phyloP scores from a whole-genome alignment of 1,139 yeast species.

The Geotrichum citri-aurantii region DNA sequence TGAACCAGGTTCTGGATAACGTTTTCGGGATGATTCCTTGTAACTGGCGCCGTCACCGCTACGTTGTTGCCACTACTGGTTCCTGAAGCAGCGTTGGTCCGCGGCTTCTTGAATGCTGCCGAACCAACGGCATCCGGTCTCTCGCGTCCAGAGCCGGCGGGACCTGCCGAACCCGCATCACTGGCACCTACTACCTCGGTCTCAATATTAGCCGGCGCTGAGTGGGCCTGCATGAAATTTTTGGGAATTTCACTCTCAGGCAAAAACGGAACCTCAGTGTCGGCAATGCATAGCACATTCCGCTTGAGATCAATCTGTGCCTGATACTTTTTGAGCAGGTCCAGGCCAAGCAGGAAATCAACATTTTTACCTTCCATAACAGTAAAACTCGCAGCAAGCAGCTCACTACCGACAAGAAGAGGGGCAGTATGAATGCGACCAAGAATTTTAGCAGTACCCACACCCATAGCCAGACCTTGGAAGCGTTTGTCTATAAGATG shows the following conservation, averaged over 20 bases:
- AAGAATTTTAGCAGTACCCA: conserved; percentile 70
- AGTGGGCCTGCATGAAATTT: conserved; percentile 24
- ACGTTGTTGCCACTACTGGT: conserved; percentile 20
- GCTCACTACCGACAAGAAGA: conserved; percentile 62
- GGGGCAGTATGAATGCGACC: conserved; percentile 92
- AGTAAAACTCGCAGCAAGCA: conserved; percentile 72
- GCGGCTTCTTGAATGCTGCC: conserved; percentile 19
- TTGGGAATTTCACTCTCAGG: conserved; percentile 65
- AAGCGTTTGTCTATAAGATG: conserved; percentile 77
- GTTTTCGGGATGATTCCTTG: conserved; percentile 38
- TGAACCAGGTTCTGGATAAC: conserved; percentile 52
- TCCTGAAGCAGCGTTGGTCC: conserved; percentile 19
- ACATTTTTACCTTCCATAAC: conserved; percentile 61
- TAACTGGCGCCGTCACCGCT: conserved; percentile 19
- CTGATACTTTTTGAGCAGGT: conserved; percentile 82
- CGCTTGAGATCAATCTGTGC: conserved; percentile 70
- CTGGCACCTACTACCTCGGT: not conserved
- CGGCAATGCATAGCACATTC: conserved; percentile 68
- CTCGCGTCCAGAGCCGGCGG: not conserved
- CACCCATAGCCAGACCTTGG: conserved; percentile 82
- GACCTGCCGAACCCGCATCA: not conserved
- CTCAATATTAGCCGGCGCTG: not conserved
- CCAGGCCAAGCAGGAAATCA: conserved; percentile 52
- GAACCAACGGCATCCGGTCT: not conserved
- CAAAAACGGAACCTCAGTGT: conserved; percentile 62